Evolutionary conservation across 2,329 filamentous ascomycete species (phyloP).

Genomic region (Sclerotinia subarctica): DNA sequence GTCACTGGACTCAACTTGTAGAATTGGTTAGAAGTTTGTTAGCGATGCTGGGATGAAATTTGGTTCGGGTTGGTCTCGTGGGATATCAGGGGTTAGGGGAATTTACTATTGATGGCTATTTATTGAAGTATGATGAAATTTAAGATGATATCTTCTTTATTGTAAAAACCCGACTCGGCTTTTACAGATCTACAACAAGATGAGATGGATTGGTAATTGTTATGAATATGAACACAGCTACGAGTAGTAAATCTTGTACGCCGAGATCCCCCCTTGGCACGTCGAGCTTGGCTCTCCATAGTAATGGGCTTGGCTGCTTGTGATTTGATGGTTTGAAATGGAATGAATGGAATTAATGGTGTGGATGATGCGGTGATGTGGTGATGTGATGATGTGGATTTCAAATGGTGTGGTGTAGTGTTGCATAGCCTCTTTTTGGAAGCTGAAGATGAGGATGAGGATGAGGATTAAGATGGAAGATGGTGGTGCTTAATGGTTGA

Average conservation of each 20-base stretch:
- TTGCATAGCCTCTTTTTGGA: background rate
- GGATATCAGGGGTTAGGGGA: conserved; percentile 3
- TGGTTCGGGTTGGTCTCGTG: background rate
- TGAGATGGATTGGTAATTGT: background rate
- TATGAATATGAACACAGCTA: background rate
- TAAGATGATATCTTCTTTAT: background rate
- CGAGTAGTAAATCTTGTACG: background rate
- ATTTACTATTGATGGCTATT: background rate
- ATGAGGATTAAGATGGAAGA: too few relatives aligned
- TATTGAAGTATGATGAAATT: background rate
- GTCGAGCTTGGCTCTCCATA: background rate
- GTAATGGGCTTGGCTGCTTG: background rate
- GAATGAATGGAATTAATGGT: too few relatives aligned
- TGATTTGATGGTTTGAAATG: background rate
- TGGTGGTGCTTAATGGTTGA: background rate
- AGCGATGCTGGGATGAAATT: background rate
- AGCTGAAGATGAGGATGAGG: conserved; percentile 1
- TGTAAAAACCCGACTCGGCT: background rate
- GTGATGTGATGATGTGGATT: too few relatives aligned
- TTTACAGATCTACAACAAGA: background rate
- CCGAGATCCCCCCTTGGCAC: background rate
- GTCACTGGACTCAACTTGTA: background rate
- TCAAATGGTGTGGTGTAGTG: background rate
- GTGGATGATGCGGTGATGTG: too few relatives aligned
- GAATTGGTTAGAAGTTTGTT: background rate